Conservation (phyloP, 2,329 filamentous ascomycete species). For the Fusarium temperatum region DNA sequence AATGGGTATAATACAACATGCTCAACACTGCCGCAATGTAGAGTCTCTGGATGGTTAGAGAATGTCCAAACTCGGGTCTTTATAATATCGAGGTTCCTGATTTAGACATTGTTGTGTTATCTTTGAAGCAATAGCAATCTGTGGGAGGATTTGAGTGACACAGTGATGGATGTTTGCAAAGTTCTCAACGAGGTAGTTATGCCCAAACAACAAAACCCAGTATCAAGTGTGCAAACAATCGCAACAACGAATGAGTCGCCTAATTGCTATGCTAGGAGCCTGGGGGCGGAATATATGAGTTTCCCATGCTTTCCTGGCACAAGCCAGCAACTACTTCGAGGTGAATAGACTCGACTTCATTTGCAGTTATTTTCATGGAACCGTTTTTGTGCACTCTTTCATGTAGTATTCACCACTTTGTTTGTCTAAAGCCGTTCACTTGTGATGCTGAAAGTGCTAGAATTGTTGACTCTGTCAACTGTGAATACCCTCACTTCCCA, state of each 20-base stretch:
- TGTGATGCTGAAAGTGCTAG: not conserved
- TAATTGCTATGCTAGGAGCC: not conserved
- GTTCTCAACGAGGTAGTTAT: not conserved
- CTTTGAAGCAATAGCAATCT: not conserved
- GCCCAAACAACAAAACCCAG: not conserved
- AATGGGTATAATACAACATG: not conserved
- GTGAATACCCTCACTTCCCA: conserved; percentile 29
- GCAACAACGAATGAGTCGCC: not conserved
- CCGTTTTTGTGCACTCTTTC: not conserved
- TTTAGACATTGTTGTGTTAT: not conserved
- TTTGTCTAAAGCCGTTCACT: not conserved
- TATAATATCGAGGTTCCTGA: too few relatives aligned
- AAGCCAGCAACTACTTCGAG: not conserved
- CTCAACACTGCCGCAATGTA: not conserved
- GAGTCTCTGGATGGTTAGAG: not conserved
- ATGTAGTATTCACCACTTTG: not conserved
- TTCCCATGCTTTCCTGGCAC: not conserved
- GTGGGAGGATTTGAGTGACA: not conserved
- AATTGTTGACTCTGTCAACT: not conserved
- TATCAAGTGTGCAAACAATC: not conserved
- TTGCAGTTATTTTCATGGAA: not conserved
- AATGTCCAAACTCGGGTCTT: not conserved
- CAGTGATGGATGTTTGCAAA: not conserved
- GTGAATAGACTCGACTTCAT: not conserved
- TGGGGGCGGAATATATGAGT: not conserved